Evolutionary conservation across 176 grass and related monocot genomes (phyloP), one percentile per base, ranked within the genome.

Genomic region (Aegilops bicornis): DNA sequence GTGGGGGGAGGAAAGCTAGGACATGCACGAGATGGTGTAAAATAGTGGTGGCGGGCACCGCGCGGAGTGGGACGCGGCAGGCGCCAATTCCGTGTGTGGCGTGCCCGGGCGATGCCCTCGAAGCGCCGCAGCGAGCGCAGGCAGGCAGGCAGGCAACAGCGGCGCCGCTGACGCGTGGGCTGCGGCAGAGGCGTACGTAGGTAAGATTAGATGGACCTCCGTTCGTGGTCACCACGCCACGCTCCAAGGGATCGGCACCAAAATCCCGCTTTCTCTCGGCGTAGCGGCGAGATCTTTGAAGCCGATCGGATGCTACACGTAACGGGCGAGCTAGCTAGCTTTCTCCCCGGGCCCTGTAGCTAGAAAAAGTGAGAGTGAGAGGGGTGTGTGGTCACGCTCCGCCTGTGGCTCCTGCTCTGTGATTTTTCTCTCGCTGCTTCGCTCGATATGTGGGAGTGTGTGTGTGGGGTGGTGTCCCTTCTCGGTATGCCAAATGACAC

Each of bases 261-360:
- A 88, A 82, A 82, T 39, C 86, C 33, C 78, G 50, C 90, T 91
- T 91, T 86, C 60, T 76, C 32, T 84, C 59, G 85, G 20, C 35
- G 13, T 33, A 7, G 73, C 54, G 80, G 52, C 64, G 79, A 86
- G 78, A 82, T 77, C 52, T 29, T 24, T 8, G 8, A 19, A 56
- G 23, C 20, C 11, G 63, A 45, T 30, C 73, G n/a, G 27, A 23
- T 54, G 48, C 48, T 48, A 64, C 82, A 80, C 60, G 69, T 85
- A 70, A 76, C 9, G 10, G 67, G 32, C n/a, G 77, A 27, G 72
- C 42, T 30, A 75, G 43, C 56, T 22, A 19, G 50, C 50, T 47
- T 47, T 29, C 71, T 25, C 39, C 7, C 40, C 7, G 27, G 14
- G 27, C 27, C 29, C 66, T 47, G 43, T 1, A 10, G 83, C 79